Base-by-base conservation (phyloP, 139 green algal species). In the Closterium sp. region DNA sequence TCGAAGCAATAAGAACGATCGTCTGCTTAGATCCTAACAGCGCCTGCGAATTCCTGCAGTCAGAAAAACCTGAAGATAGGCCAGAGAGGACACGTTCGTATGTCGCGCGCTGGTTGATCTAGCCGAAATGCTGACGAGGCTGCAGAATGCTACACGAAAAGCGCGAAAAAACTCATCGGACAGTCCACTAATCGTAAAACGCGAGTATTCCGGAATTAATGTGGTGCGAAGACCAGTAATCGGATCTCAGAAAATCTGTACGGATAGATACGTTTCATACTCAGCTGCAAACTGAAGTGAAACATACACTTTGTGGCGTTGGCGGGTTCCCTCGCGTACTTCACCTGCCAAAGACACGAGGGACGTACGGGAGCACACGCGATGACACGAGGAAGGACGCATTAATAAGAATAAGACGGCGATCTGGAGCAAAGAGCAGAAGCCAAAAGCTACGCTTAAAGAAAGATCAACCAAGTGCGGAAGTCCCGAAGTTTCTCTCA, bases 271-370 rank as follows among this genome's bases (percentile, higher is more conserved):
- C n/a, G n/a, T n/a, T n/a, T n/a, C n/a, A n/a, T n/a, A n/a, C n/a
- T n/a, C n/a, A n/a, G n/a, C n/a, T n/a, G n/a, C n/a, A n/a, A n/a
- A 2, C 12, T 28, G 25, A 76, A 19, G 2, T 19, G 23, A 28
- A 91, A 93, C 90, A 31, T 85, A 93, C 90, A 90, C 43, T 93
- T 93, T 16, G 91, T 94, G 34, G 91, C 89, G 85, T 94, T 91
- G 10, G 93, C 91, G 31, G 91, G 89, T 90, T 94, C 91, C 84
- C 89, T 87, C 84, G 91, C 91, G 88, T 94, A 94, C 91, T 94
- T 94, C 84, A 94, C 91, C 91, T 93, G 91, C 84, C 92, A 8
- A 21, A n/a, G n/a, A n/a, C n/a, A n/a, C n/a, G n/a, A n/a, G n/a
- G n/a, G n/a, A n/a, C n/a, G n/a, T n/a, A 87, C 55, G 55, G 16